Base-by-base conservation (phyloP, 2,329 filamentous ascomycete genomes). In the Exophiala calicioides region DNA sequence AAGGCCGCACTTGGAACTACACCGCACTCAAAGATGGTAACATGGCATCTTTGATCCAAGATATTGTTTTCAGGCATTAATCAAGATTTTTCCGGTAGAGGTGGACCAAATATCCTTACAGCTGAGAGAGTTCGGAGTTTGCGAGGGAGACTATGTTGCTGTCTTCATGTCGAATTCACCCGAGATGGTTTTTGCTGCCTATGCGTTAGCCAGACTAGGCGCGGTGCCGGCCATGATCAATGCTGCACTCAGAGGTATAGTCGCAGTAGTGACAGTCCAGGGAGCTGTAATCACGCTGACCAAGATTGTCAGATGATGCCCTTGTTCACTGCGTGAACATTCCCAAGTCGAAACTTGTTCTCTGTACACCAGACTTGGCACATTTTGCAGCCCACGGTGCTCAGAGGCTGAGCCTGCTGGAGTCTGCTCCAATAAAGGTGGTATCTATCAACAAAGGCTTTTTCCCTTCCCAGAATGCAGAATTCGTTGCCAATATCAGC, bases 151-250 rank as follows among this genome's bases (percentile, higher is more conserved):
- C 48, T 67, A 66, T 32, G 67, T 76, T 12, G 71, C 65, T 4
- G 65, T 76, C 2, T 76, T 73, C 58, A 72, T 67, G 36, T 70
- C 65, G 8, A 77, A 77, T 50, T 75, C 71, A 0, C 72, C 71
- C 0, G 73, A 76, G 52, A 74, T 76, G 70, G 64, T 74, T 2
- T 62, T 74, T 13, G 60, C 62, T 1, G 61, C 70, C 10, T 65
- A 71, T 34, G 73, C 72, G 1, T 58, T 76, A n/a, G 66, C 70
- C 0, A 74, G 72, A 48, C 47, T 76, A 27, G 71, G 73, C 13
- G 71, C 68, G 12, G 66, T 73, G 4, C 64, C 67, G 29, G 71
- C 69, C 3, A 61, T 76, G 49, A 68, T 76, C 19, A 76, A 76
- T 52, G 72, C 62, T 8, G 73, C 69, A 43, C 61, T 76, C n/a